Evolutionary conservation across 148 eudicot species (phyloP), one percentile per base, ranked within the genome.

Genomic region (Diospyros lotus): DNA sequence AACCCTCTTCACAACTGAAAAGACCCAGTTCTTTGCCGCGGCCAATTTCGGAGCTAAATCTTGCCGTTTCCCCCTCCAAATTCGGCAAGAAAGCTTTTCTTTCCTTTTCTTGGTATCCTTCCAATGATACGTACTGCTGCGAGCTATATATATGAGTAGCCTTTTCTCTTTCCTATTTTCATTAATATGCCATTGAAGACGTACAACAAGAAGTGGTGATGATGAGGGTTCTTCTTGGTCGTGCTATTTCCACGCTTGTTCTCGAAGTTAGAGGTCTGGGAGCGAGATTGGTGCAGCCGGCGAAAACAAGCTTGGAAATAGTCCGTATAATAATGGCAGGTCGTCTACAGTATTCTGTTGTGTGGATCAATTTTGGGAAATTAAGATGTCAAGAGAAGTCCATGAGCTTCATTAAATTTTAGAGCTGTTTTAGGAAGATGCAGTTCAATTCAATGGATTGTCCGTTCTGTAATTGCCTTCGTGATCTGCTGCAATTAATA

Each of bases 1-100:
- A 94, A 94, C 87, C 98, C 96, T 18, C 93, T 94, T 7, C 98
- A 94, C 51, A 91, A 94, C 68, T 92, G 78, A 90, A 18, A 1
- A 13, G 9, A 4, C 4, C 17, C 54, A 17, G 52, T 28, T 81
- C 38, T 18, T 46, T 15, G 44, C 58, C 5, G 6, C 55, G 45
- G 41, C 50, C 4, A 17, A n/a, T 18, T 17, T 18, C 38, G 45
- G 52, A 3, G 4, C 6, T 5, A 2, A 18, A 60, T 60, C 41
- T 60, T 2, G 1, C 10, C 13, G 5, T 60, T 60, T 60, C 7
- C 41, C 64, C 6, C 41, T 60, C 28, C 28, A 13, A 56, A 13
- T 56, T 56, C 15, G 17, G 17, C 59, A 13, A 56, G 17, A 56
- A 56, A 3, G 13, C 59, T 56, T 17, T 56, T 9, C 15, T 5